phyloP scores from a whole-genome alignment of 331 rosid genomes.

The Quercus lobata region DNA sequence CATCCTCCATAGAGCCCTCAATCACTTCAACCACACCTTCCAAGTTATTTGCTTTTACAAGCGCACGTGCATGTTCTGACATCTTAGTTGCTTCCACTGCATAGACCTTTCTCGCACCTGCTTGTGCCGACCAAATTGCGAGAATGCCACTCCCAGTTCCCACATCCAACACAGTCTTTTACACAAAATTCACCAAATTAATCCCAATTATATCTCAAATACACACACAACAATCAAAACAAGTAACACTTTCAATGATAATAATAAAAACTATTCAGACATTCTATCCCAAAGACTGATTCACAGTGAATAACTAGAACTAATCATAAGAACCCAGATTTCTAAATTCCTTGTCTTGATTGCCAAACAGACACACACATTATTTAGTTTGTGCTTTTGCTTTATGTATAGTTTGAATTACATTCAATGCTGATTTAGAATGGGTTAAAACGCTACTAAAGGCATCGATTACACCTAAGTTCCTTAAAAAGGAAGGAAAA shows the following conservation, averaged over 20 bases:
- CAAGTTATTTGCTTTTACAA: conserved; percentile 74
- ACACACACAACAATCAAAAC: neutral
- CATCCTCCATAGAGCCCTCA: conserved; percentile 87
- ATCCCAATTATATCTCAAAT: conserved; percentile 11
- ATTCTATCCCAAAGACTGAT: neutral
- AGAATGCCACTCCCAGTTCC: conserved; percentile 99
- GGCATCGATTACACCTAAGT: neutral
- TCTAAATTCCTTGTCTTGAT: neutral
- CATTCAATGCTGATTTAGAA: neutral
- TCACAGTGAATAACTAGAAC: neutral
- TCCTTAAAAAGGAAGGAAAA: neutral
- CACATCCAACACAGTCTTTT: conserved; percentile 92
- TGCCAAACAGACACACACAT: neutral
- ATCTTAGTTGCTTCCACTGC: conserved; percentile 98
- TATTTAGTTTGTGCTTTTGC: neutral
- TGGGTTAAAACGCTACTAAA: neutral
- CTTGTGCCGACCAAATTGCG: conserved; percentile 98
- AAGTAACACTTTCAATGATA: neutral
- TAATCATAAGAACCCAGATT: neutral
- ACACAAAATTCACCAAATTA: conserved; percentile 34
- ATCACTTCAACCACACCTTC: conserved; percentile 74
- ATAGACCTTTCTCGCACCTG: conserved; percentile 96
- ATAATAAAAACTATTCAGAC: neutral
- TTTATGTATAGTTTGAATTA: neutral
- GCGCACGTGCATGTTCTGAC: conserved; percentile 89